Base-by-base conservation (phyloP, 148 eudicot species). In the Amaranthus palmeri region DNA sequence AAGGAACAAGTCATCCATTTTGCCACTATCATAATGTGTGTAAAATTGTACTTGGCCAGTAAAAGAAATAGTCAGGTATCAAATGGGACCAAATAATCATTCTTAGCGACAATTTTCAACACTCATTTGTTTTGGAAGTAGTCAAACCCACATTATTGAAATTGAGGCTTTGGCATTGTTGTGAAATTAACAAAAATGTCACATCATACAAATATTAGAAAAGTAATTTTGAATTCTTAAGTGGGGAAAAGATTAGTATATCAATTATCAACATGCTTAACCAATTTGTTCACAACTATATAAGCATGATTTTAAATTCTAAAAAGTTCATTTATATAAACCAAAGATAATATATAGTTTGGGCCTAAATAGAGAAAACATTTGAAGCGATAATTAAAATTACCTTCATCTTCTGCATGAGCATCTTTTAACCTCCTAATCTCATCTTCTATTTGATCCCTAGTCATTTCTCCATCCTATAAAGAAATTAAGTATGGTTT, bases 351-450 rank as follows among this genome's bases (percentile, higher is more conserved):
- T 2, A 11, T 2, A 41, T 9, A 45, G 15, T 7, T 48, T 11
- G 40, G 60, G 13, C 9, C 11, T n/a, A 51, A 46, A 3, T 8
- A 25, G 17, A 50, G 5, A 54, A 72, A 54, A 11, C 17, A 44
- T 51, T 5, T 15, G 12, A 10, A 58, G 4, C 45, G 73, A 46
- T 54, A 52, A 65, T 2, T 72, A 59, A 3, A 79, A 11, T 44
- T 88, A 96, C 99, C 99, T 73, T 96, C 93, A 81, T 96, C 99
- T 83, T 92, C 96, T 53, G 92, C 96, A 84, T 92, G 99, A 58
- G 85, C 92, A 60, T 82, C 96, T 81, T 96, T 96, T 61, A 96
- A 76, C 82, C 86, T 87, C 68, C 81, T 85, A 75, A 96, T 96
- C 42, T 96, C 96, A 61, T 96, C 87, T 76, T 88, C 93, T 82